Evolutionary conservation across 108 stramenopile species (phyloP), one percentile per base, ranked within the genome.

Genomic region (Skeletonema tropicum): DNA sequence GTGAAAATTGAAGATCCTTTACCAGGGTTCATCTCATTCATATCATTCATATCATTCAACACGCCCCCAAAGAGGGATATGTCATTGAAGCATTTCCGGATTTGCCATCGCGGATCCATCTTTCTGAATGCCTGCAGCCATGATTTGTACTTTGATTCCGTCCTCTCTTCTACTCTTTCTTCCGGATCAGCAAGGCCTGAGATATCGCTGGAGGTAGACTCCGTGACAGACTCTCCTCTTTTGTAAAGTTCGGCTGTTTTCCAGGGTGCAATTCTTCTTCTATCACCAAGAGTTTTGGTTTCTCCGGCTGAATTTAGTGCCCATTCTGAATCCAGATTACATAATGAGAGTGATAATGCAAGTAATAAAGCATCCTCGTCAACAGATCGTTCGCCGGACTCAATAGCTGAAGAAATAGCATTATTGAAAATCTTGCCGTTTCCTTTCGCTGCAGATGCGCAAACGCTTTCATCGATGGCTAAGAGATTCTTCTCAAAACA

Each of bases 41-140:
- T 30, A n/a, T 69, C 14, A 35, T 11, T n/a, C 7, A 57, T 30
- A n/a, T 55, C 49, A 33, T 52, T 69, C 9, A 69, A 5, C 9
- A 69, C 68, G 0, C 30, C 25, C 12, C 52, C 52, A 32, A 64
- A 62, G 31, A 42, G 19, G 3, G 75, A 67, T 48, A 83, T 75
- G 23, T 89, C 86, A 38, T 89, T 69, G 60, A 89, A 87, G 49
- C 70, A 86, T 14, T 65, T 65, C 2, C 83, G 52, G 12, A 89
- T 89, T 39, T 85, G 86, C 60, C 77, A 78, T 33, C 88, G 73
- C 15, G 88, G 88, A 52, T 89, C 88, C 11, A 70, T 60, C 13
- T 83, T 49, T 12, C 45, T 36, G 19, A 87, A 79, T 10, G 65
- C 32, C 8, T 14, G 26, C 14, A 61, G 23, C 88, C 88, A 89